Evolutionary conservation across 2,329 filamentous ascomycete species (phyloP), one percentile per base, ranked within the genome.

Genomic region (Fusarium secorum): DNA sequence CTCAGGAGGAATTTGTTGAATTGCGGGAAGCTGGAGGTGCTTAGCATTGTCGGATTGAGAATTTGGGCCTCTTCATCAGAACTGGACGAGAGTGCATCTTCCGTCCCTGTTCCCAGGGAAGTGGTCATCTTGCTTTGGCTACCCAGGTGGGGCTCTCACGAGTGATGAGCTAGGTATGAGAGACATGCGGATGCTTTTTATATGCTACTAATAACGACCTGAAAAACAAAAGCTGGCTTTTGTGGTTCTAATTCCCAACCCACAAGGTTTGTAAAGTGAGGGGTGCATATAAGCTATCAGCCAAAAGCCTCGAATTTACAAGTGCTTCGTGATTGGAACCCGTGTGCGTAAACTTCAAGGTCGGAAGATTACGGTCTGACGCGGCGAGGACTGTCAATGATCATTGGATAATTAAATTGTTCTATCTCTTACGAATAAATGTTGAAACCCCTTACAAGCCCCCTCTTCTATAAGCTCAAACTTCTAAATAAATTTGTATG

Each of bases 401-500:
- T 18, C 2, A 20, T 33, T 11, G 4, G 8, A 33, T 11, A 14
- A 24, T 49, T 33, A 24, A 33, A 33, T 33, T 24, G 4, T 33
- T 33, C n/a, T 24, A 33, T 10, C 11, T 24, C 3, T 7, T 8
- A 3, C 20, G 8, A 11, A 11, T 49, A 20, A 5, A 24, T 33
- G 9, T n/a, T 24, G 8, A 14, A 49, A 11, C 0, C 1, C 11
- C 6, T 24, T 5, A 3, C 2, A 33, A 33, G 2, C 6, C n/a
- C 20, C 46, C 11, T 14, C 17, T 20, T 33, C 15, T 33, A 20
- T 49, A 20, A 33, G 4, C 46, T 33, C 8, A 49, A 48, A 49
- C 30, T 24, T 33, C 11, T 13, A 18, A 14, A 14, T 18, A 14
- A 20, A 17, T 18, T 49, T 11, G 2, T 4, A 2, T 24, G 17